phyloP scores from a whole-genome alignment of 352 stramenopile genomes.

The Aphanomyces euteiches region DNA sequence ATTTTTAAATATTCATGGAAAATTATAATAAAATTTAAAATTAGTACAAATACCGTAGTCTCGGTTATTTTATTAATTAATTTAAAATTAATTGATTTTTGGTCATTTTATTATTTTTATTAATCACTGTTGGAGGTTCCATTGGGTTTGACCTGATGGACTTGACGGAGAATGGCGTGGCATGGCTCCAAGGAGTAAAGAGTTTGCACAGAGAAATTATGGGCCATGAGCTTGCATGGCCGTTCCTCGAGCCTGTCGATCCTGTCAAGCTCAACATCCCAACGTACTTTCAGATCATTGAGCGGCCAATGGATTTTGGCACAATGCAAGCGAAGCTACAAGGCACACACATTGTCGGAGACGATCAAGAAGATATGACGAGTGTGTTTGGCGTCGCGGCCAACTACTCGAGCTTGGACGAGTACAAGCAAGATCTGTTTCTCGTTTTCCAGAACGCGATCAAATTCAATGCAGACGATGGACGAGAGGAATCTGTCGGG shows the following conservation, averaged over 20 bases:
- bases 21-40: neutral
- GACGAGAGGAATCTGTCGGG: conserved; percentile 67
- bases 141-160: neutral
- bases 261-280: conserved; percentile 88
- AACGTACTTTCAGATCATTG: conserved; percentile 93
- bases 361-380: conserved; percentile 9
- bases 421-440: conserved; percentile 66
- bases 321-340: conserved; percentile 88
- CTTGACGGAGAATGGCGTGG: neutral
- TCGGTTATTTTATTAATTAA: conserved; percentile 8
- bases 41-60: too few species aligned
- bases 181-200: conserved; percentile 21
- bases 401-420: conserved; percentile 51
- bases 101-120: too few species aligned
- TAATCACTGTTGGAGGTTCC: too few species aligned
- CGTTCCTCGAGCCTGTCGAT: conserved; percentile 94
- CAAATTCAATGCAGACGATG: conserved; percentile 82
- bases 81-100: neutral
- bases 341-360: conserved; percentile 12
- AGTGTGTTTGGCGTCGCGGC: conserved; percentile 5
- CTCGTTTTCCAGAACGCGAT: conserved; percentile 86
- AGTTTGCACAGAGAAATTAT: conserved; percentile 62
- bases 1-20: neutral
- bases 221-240: conserved; percentile 62
- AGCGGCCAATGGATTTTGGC: conserved; percentile 95